These are phyloP conservation scores for Penicillium samsonianum DNA, from an alignment of 495 filamentous ascomycete genomes.

Conservation along the genomic window DNA sequence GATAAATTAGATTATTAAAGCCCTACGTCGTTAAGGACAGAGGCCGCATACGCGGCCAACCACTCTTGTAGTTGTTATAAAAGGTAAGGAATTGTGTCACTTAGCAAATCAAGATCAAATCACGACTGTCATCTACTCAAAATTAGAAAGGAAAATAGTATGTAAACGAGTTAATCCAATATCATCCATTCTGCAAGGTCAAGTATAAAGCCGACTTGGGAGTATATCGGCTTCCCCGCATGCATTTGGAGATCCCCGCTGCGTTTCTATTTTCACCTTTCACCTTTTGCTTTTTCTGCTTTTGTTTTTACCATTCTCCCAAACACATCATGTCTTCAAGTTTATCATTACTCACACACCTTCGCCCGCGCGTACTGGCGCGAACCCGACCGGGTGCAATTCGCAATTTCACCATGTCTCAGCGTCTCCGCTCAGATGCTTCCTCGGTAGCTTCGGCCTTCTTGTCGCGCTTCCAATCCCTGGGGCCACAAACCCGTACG, in stretches of 20 bases:
- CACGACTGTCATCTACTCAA: no score
- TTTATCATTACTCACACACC: not conserved
- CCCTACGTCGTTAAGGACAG: no score
- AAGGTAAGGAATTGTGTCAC: no score
- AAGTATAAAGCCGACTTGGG: constrained; percentile 16
- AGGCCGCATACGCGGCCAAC: no score
- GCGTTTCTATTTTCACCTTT: not conserved
- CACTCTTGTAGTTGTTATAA: no score
- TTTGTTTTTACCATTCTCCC: not conserved
- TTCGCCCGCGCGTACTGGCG: constrained; percentile 3
- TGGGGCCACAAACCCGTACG: constrained; percentile 43
- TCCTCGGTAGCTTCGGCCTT: constrained; percentile 45
- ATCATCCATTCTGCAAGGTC: no score
- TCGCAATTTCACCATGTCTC: constrained; percentile 6
- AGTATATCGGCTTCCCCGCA: constrained; percentile 16
- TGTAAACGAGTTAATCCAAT: not conserved
- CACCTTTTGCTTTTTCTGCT: not conserved
- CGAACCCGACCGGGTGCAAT: constrained; percentile 3
- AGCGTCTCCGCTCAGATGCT: constrained; percentile 18
- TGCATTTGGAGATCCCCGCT: constrained; percentile 10
- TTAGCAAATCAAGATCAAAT: no score
- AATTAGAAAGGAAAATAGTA: no score
- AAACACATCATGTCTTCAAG: not conserved
- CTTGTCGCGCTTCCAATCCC: constrained; percentile 43
- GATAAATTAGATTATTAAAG: no score